Base-by-base conservation (phyloP, 108 stramenopile genomes). In the Aurantiochytrium sp. region DNA sequence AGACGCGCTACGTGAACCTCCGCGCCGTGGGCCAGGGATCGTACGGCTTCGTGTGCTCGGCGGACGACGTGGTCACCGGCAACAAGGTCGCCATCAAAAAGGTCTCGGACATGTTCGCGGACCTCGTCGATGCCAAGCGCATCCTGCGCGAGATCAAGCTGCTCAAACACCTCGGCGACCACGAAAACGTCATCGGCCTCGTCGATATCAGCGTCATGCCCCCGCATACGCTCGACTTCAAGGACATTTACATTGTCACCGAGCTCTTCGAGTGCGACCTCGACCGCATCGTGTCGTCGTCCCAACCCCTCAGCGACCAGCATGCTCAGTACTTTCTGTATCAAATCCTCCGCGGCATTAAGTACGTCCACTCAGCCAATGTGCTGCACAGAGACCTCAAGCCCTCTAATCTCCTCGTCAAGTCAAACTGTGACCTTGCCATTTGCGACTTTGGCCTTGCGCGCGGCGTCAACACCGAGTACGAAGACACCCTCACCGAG, bases 351-450 rank as follows among this genome's bases (percentile, higher is more conserved):
- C 92, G 94, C 58, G 94, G 92, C n/a, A 72, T 94, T 21, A 93
- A 94, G 89, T 94, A 94, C 90, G 90, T 94, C 35, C 94, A 94
- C 88, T 91, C 90, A 6, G 94, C 93, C 19, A 88, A 64, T 45
- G 59, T 92, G 25, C 89, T 90, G n/a, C 89, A 90, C 60, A 44
- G 99, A 8, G 98, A 99, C 89, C 91, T 99, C 35, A 99, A 99
- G 92, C 99, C 99, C 55, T 96, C 96, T 0, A 99, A 99, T 92
- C 89, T 99, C 58, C 93, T 99, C 83, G 97, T 99, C 57, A 90
- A 60, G 35, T 88, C 76, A 25, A 90, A 92, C 88, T 92, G 91
- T 43, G 89, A 92, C 69, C 58, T 92, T 5, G 83, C 87, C 58
- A 88, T 92, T 44, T 90, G 89, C 29, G 93, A 93, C 87, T 93